Evolutionary conservation across 345 rosid species (phyloP), one percentile per base, ranked within the genome.

Genomic region (Triadica sebifera): DNA sequence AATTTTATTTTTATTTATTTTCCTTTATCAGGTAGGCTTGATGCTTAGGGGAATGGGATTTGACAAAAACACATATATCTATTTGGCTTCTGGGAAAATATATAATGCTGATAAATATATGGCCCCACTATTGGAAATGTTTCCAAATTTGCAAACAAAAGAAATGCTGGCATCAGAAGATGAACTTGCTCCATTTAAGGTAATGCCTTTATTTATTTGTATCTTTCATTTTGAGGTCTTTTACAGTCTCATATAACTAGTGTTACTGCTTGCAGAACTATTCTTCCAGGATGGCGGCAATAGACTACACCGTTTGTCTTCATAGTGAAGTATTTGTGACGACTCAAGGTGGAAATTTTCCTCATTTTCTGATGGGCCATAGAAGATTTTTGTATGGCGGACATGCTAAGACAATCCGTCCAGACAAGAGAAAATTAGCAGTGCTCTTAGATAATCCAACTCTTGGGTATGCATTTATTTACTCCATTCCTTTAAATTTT

Each of bases 1-100:
- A 11, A 25, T 20, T 19, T 13, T 38, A n/a, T 6, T 37, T 76
- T 78, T 7, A 68, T 50, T 74, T 41, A 74, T 69, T 25, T 22
- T 58, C 38, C 34, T 29, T 74, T 72, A 60, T 79, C 81, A 93
- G 99, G 99, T 96, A 41, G 98, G 99, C 53, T 74, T 96, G 86
- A 96, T 96, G 97, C 91, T 96, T 64, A 89, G 99, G 84, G 99
- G 99, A 79, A 96, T 96, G 97, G 98, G 99, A 49, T 96, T 96
- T 75, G 90, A 86, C 82, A 90, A 87, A 74, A 89, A 86, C 80
- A 96, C 98, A 1, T 85, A 84, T 65, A 90, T 96, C 22, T 96
- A 47, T 84, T 83, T 96, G 84, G 99, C 99, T 52, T 91, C 99
- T 77, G 99, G 99, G 69, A 86, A 89, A 81, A 96, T 96, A 82